Percentiles rank a stretch among this genome's conserved stretches.
Evolutionary conservation across 169 alveolate genomes (phyloP).

Genomic region (Besnoitia besnoiti): DNA sequence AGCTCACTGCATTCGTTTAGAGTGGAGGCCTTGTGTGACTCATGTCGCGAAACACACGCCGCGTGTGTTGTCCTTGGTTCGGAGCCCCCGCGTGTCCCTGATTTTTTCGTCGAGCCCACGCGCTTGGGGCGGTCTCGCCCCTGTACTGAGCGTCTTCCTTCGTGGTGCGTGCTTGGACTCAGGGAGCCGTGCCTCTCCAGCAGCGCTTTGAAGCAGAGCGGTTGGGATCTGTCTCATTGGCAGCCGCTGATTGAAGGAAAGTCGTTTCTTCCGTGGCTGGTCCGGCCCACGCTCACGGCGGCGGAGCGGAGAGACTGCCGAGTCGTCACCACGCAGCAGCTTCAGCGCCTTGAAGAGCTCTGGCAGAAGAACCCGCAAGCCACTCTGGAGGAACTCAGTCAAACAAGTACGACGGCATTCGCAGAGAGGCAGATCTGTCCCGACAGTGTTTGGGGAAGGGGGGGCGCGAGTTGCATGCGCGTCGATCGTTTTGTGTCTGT

Average conservation of each 20-base stretch:
- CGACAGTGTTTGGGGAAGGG: no score
- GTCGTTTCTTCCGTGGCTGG: slow-evolving; percentile 23
- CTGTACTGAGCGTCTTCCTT: no score
- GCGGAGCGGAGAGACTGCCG: neutral
- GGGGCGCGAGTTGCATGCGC: no score
- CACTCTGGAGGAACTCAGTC: neutral
- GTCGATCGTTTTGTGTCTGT: no score
- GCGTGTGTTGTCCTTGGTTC: no score
- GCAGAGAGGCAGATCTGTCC: no score
- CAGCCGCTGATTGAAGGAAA: slow-evolving; percentile 44
- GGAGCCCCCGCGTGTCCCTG: no score
- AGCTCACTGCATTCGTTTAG: no score
- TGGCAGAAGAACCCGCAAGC: slow-evolving; percentile 9
- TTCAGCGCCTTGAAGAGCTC: slow-evolving; percentile 21
- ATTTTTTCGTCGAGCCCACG: no score
- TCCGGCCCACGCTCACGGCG: slow-evolving; percentile 22
- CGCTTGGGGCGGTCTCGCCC: no score
- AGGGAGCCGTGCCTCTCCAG: slow-evolving; percentile 18
- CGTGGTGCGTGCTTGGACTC: slow-evolving; percentile 6
- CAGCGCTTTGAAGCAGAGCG: slow-evolving; percentile 41
- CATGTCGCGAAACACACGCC: no score
- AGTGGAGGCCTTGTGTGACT: no score
- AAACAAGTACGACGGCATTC: neutral
- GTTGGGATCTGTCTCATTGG: slow-evolving; percentile 29
- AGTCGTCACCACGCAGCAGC: slow-evolving; percentile 13